A percentile compares a stretch with the other conserved stretches of the same genome.
Evolutionary conservation across 2,329 filamentous ascomycete species (phyloP).

Genomic region (Penicillium sumatraense): DNA sequence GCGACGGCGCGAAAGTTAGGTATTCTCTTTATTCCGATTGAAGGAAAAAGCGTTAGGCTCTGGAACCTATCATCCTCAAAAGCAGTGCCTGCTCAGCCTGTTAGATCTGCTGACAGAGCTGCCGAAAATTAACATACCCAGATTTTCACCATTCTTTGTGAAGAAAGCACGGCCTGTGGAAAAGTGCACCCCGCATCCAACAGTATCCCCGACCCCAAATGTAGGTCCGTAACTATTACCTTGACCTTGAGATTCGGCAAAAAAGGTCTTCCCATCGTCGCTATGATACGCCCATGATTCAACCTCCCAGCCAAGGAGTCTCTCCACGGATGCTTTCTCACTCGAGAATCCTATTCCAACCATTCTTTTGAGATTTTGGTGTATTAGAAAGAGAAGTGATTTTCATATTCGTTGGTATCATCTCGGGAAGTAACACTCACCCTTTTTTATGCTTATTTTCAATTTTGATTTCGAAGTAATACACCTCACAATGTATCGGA

Average conservation of each 20-base stretch:
- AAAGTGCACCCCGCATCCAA: conserved; percentile 70
- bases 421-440: no score
- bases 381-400: not conserved
- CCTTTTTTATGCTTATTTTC: conserved; percentile 70
- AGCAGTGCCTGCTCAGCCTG: no score
- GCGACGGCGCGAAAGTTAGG: conserved; percentile 61
- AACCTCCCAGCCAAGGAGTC: conserved; percentile 68
- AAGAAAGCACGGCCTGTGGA: conserved; percentile 65
- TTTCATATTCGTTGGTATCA: not conserved
- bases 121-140: conserved; percentile 59
- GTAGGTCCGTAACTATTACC: conserved; percentile 64
- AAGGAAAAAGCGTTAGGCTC: conserved; percentile 61
- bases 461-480: conserved; percentile 83
- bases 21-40: conserved; percentile 67
- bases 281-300: conserved; percentile 71
- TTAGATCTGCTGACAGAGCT: conserved; percentile 47
- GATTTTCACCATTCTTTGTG: conserved; percentile 65
- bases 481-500: conserved; percentile 87
- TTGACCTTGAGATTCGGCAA: conserved; percentile 59
- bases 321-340: conserved; percentile 61
- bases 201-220: conserved; percentile 62
- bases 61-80: no score
- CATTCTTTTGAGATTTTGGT: no score
- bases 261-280: conserved; percentile 67
- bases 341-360: conserved; percentile 65